Evolutionary conservation across 257 asterid genomes (phyloP).

Genomic region (Salvia rosmarinus): DNA sequence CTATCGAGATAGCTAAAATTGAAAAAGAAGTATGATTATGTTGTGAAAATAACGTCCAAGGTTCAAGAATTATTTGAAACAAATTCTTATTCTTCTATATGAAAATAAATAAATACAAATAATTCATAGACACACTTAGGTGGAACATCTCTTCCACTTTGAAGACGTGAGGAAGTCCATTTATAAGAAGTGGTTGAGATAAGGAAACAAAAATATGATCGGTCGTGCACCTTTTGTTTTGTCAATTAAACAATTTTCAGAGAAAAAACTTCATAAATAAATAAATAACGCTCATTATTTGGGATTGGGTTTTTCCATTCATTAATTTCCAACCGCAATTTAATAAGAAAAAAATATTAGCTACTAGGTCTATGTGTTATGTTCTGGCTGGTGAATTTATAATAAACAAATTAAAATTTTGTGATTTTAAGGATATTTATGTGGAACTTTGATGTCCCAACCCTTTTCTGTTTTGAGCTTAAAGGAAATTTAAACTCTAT

Average conservation of each 20-base stretch:
- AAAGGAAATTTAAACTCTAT: not conserved
- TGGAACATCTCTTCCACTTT: not conserved
- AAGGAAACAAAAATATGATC: slow-evolving; percentile 35
- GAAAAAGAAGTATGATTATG: too few relatives aligned
- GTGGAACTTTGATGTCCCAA: not conserved
- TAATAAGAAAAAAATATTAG: not conserved
- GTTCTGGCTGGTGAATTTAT: not conserved
- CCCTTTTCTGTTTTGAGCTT: not conserved
- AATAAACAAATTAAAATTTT: too few relatives aligned
- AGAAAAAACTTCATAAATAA: not conserved
- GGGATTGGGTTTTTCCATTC: not conserved
- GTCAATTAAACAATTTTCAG: slow-evolving; percentile 30
- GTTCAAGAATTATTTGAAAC: not conserved
- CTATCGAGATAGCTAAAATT: too few relatives aligned
- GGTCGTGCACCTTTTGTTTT: slow-evolving; percentile 28
- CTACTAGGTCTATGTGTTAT: not conserved
- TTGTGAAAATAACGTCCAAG: too few relatives aligned
- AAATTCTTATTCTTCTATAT: too few relatives aligned
- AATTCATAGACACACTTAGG: not conserved
- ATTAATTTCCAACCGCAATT: not conserved
- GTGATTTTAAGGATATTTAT: not conserved
- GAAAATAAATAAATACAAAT: too few relatives aligned
- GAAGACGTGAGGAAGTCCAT: slow-evolving; percentile 12
- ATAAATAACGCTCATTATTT: not conserved
- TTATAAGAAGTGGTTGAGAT: slow-evolving; percentile 40